Percentiles rank a stretch among this genome's conserved stretches.
Conservation (phyloP, 495 filamentous ascomycete genomes). For the Penicillium arizonense region DNA sequence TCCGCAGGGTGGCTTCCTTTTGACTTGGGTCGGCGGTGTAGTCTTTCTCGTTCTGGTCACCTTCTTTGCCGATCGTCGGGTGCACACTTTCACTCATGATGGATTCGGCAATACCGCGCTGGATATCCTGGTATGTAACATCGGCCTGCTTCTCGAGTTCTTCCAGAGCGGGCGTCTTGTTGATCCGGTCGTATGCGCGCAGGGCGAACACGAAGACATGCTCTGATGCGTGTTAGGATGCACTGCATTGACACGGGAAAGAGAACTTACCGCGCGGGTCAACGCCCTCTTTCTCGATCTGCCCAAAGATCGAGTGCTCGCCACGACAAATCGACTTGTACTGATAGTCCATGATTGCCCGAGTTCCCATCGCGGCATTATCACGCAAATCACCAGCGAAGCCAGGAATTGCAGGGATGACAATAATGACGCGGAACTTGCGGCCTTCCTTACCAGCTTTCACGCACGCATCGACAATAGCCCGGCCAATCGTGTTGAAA, state of each 20-base stretch:
- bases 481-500: slow-evolving; percentile 79
- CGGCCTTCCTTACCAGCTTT: slow-evolving; percentile 77
- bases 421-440: slow-evolving; percentile 86
- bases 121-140: slow-evolving; percentile 79
- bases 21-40: slow-evolving; percentile 34
- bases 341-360: slow-evolving; percentile 98
- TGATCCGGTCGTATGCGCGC: slow-evolving; percentile 84
- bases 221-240: slow-evolving; percentile 33
- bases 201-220: slow-evolving; percentile 92
- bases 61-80: slow-evolving; percentile 52
- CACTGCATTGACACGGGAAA: neutral
- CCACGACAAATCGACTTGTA: slow-evolving; percentile 94
- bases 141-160: slow-evolving; percentile 75
- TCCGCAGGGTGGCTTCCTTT: slow-evolving; percentile 46
- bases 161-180: slow-evolving; percentile 67
- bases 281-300: slow-evolving; percentile 73
- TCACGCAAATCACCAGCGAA: slow-evolving; percentile 89
- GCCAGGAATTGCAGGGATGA: slow-evolving; percentile 89
- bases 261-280: slow-evolving; percentile 55
- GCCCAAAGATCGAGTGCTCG: slow-evolving; percentile 82
- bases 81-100: slow-evolving; percentile 77
- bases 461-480: slow-evolving; percentile 89
- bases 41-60: slow-evolving; percentile 39
- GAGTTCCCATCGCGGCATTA: slow-evolving; percentile 77
- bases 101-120: slow-evolving; percentile 80